Evolutionary conservation across 805 yeast genomes (phyloP).

Genomic region (Pichia scutulata): DNA sequence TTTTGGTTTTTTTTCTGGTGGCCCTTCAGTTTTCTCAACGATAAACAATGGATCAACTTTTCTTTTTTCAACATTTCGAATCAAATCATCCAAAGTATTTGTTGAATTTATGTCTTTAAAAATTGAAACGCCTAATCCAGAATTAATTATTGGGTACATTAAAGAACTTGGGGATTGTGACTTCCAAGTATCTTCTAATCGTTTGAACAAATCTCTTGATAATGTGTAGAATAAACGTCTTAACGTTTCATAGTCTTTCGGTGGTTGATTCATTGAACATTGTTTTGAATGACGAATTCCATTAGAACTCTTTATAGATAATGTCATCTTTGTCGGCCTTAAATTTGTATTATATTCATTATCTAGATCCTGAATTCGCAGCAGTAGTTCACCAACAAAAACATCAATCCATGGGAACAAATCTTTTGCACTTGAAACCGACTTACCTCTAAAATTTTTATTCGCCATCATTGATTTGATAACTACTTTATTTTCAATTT

Average conservation of each 20-base stretch:
- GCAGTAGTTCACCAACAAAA: slow-evolving; percentile 69
- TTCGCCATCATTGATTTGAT: slow-evolving; percentile 84
- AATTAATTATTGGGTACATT: slow-evolving; percentile 42
- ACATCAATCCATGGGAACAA: slow-evolving; percentile 74
- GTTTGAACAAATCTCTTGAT: slow-evolving; percentile 13
- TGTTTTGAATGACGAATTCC: slow-evolving; percentile 33
- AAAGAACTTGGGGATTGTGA: slow-evolving; percentile 9
- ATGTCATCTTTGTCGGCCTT: slow-evolving; percentile 49
- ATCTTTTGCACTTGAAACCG: slow-evolving; percentile 47
- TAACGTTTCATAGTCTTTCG: slow-evolving; percentile 32
- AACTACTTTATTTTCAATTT: slow-evolving; percentile 49
- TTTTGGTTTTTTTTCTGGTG: neutral
- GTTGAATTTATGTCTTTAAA: slow-evolving; percentile 30
- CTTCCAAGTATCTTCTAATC: slow-evolving; percentile 20
- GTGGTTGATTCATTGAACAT: slow-evolving; percentile 28
- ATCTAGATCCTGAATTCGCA: slow-evolving; percentile 63
- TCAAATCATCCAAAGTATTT: slow-evolving; percentile 23
- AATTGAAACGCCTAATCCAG: slow-evolving; percentile 46
- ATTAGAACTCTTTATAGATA: slow-evolving; percentile 28
- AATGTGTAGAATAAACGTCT: slow-evolving; percentile 21
- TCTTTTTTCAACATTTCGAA: slow-evolving; percentile 9
- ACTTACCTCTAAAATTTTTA: slow-evolving; percentile 61
- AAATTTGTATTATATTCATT: slow-evolving; percentile 45
- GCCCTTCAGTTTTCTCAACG: neutral
- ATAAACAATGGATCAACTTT: neutral